Evolutionary conservation across 1,284 basidiomycete genomes (phyloP).

Genomic region (Naganishia liquefaciens): DNA sequence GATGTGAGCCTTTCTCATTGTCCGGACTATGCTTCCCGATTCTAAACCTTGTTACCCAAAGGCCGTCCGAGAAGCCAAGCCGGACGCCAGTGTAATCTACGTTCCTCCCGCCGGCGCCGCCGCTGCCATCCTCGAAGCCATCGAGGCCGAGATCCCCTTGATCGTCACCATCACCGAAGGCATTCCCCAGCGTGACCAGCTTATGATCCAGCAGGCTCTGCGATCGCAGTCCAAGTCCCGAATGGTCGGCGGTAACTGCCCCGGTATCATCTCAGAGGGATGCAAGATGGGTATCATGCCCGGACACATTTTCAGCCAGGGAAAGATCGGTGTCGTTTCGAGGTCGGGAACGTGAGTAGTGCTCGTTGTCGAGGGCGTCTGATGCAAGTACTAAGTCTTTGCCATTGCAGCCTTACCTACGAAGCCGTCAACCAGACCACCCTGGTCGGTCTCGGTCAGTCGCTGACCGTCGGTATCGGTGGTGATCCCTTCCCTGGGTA

Average conservation of each 20-base stretch:
- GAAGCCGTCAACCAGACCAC: slow-evolving; percentile 69
- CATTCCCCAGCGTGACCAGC: slow-evolving; percentile 94
- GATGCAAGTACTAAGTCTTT: background rate
- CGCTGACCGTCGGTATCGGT: slow-evolving; percentile 94
- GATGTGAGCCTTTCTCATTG: slow-evolving; percentile 62
- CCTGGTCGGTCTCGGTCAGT: slow-evolving; percentile 92
- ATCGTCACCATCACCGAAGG: slow-evolving; percentile 98
- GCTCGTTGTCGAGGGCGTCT: background rate
- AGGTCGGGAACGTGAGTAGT: slow-evolving; percentile 75
- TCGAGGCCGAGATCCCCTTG: slow-evolving; percentile 92
- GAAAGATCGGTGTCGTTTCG: slow-evolving; percentile 95
- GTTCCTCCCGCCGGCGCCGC: slow-evolving; percentile 90
- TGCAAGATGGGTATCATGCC: slow-evolving; percentile 99
- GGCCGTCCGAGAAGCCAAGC: slow-evolving; percentile 79
- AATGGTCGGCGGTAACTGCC: slow-evolving; percentile 91
- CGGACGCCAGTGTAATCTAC: slow-evolving; percentile 92
- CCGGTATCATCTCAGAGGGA: slow-evolving; percentile 93
- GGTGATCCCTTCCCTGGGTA: slow-evolving; percentile 96
- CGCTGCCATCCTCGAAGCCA: slow-evolving; percentile 94
- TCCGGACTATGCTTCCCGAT: background rate
- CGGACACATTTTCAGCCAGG: slow-evolving; percentile 93
- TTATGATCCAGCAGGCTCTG: slow-evolving; percentile 88
- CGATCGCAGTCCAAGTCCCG: slow-evolving; percentile 92
- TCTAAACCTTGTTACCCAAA: slow-evolving; percentile 43
- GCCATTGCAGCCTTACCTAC: slow-evolving; percentile 47